Conservation (phyloP, 2,329 filamentous ascomycete species). For the Aspergillus vadensis region DNA sequence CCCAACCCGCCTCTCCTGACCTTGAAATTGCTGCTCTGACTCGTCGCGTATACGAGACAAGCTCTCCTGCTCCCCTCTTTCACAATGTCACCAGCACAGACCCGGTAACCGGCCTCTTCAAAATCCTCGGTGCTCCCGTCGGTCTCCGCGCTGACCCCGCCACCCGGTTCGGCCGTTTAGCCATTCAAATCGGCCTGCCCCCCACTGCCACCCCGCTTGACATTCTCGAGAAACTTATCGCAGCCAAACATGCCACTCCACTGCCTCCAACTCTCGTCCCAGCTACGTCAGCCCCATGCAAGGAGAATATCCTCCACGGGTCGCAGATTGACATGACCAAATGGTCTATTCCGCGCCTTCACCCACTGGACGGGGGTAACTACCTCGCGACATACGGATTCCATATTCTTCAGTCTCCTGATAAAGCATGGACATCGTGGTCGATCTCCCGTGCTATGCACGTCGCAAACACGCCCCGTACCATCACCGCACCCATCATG, state of each 20-base stretch:
- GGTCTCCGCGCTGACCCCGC: neutral
- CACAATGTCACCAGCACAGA: neutral
- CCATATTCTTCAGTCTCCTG: neutral
- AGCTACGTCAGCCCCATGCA: neutral
- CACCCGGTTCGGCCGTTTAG: neutral
- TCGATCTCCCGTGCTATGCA: neutral
- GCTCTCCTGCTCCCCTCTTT: neutral
- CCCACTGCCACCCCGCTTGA: neutral
- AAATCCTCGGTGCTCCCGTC: neutral
- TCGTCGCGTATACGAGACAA: neutral
- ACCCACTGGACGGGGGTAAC: neutral
- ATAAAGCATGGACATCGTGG: neutral
- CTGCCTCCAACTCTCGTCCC: neutral
- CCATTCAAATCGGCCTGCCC: neutral
- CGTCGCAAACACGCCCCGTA: neutral
- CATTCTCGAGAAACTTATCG: neutral
- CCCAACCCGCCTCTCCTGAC: neutral
- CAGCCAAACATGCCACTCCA: neutral
- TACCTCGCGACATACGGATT: neutral
- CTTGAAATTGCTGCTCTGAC: neutral
- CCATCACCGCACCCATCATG: neutral
- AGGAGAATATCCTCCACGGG: neutral
- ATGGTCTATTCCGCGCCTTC: neutral
- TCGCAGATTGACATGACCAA: neutral
- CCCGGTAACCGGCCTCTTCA: neutral